Evolutionary conservation across 495 filamentous ascomycete species (phyloP), one percentile per base, ranked within the genome.

Genomic region (Acidiella bohemica): DNA sequence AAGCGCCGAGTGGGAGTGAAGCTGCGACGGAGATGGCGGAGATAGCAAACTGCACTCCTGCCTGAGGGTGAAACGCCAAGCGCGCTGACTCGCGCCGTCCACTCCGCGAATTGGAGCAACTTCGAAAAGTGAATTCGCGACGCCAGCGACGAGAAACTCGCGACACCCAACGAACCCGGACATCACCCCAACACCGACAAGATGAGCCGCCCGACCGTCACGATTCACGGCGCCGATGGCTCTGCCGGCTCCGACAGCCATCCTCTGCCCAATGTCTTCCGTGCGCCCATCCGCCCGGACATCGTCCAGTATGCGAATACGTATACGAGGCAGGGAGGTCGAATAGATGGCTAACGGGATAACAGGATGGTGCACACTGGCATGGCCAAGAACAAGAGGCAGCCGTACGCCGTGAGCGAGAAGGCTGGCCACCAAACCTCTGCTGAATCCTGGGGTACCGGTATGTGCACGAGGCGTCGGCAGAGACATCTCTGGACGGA

Each of bases 341-440:
- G 10, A 17, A 40, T 29, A 42, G n/a, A 42, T 43, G 22, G 30
- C 67, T 72, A 53, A 74, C 51, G 42, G 44, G 42, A 49, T 38
- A 54, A 58, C 53, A 78, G 74, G 66, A 67, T 70, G 46, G 90
- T 96, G 57, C 90, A 97, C 75, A 87, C 84, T 58, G 92, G 92
- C 59, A 93, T 97, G 78, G 87, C 87, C 60, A 97, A 95, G 81
- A 97, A 97, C 77, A 93, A 92, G 79, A 79, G 90, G 64, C 90
- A 97, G 75, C 88, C 90, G 44, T 97, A 97, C 68, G 80, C 90
- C 57, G 90, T 97, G 74, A 93, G 84, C 78, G 87, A 94, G 81
- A 97, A 97, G 78, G 90, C 90, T 62, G 90, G 90, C 70, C 92
- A 97, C 68, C 90, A 97, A 68, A 97, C 90, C 55, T 94, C 85